Conservation (phyloP, 1,284 basidiomycete species). For the Exobasidium rhododendri region DNA sequence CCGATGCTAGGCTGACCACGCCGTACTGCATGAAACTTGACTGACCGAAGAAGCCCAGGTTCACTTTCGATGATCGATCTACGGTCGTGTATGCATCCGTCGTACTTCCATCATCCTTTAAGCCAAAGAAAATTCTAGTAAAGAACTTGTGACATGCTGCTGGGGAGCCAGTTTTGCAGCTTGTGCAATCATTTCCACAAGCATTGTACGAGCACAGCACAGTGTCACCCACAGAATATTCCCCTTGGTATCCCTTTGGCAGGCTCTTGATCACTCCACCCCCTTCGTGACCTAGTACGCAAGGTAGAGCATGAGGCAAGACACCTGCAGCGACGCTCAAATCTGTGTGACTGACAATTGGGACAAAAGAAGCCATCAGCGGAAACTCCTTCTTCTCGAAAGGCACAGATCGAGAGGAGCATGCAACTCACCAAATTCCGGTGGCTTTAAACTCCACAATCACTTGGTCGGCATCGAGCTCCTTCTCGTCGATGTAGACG, state of each 20-base stretch:
- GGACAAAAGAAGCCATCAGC: no score
- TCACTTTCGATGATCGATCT: neutral
- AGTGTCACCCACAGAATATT: neutral
- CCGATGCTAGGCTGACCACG: neutral
- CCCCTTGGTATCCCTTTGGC: neutral
- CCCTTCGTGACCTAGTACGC: constrained; percentile 1
- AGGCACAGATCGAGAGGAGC: no score
- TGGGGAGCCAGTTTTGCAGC: neutral
- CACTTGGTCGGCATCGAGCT: neutral
- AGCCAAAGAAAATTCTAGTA: neutral
- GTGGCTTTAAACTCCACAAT: neutral
- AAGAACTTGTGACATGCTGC: neutral
- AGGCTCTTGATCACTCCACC: neutral
- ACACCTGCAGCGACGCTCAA: neutral
- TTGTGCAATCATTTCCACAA: neutral
- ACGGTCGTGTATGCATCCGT: neutral
- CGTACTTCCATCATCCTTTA: neutral
- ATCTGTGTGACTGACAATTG: constrained; percentile 4
- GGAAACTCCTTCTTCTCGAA: no score
- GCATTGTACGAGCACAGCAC: neutral
- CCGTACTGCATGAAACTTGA: neutral
- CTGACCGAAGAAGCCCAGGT: constrained; percentile 1
- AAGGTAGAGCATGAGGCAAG: neutral
- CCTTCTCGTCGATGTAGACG: neutral
- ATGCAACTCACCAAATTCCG: no score